Percentiles rank a stretch among this genome's conserved stretches.
Evolutionary conservation across 768 basidiomycete genomes (phyloP).

Genomic region (Termitomyces sp.): DNA sequence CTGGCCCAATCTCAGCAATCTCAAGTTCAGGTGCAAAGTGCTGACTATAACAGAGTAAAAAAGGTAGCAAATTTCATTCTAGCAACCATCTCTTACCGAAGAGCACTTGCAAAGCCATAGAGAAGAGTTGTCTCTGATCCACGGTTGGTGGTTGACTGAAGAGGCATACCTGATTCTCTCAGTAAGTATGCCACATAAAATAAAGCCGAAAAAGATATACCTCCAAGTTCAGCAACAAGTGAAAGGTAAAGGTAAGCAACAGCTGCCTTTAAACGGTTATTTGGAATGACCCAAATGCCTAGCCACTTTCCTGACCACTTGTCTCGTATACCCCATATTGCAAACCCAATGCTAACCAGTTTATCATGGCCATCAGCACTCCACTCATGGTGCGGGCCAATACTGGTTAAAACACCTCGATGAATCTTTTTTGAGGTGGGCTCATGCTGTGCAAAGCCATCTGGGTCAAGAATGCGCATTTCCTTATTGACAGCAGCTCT

Average conservation of each 20-base stretch:
- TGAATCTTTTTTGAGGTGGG: constrained; percentile 22
- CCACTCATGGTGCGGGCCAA: constrained; percentile 28
- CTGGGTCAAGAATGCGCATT: constrained; percentile 18
- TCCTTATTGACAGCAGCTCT: no score
- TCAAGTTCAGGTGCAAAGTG: constrained; percentile 21
- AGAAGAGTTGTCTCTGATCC: background rate
- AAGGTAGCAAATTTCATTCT: no score
- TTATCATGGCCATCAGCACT: constrained; percentile 31
- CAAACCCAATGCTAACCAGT: constrained; percentile 25
- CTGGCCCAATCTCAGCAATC: constrained; percentile 18
- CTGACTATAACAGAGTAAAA: constrained; percentile 16
- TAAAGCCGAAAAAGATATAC: constrained; percentile 14
- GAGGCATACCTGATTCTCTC: background rate
- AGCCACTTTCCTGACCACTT: constrained; percentile 23
- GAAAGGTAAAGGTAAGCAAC: constrained; percentile 24
- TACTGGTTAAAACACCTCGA: constrained; percentile 4
- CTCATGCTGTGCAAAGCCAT: constrained; percentile 19
- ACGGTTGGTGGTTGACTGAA: background rate
- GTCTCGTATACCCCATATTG: constrained; percentile 22
- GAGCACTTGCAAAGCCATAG: background rate
- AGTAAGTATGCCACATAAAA: background rate
- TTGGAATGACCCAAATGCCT: constrained; percentile 25
- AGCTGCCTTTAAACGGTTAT: constrained; percentile 18
- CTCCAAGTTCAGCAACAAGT: constrained; percentile 18
- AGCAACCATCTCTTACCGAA: no score